Base-by-base conservation (phyloP, 805 yeast species). In the Wickerhamomyces queroliae region DNA sequence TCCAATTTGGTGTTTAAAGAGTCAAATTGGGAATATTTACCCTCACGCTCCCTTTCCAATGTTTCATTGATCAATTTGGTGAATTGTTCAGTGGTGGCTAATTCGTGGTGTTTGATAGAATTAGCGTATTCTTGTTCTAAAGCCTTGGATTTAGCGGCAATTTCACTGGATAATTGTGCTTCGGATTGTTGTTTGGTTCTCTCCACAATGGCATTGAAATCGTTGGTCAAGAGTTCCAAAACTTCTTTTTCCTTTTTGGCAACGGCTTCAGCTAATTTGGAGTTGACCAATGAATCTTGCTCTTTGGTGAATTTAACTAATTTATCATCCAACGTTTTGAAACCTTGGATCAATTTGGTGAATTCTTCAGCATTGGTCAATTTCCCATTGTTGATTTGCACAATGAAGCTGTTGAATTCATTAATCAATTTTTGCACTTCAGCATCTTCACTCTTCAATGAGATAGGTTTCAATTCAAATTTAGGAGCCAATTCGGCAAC, bases 21-120 rank as follows among this genome's bases (percentile, higher is more conserved):
- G 25, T 72, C 71, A 53, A 93, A 70, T 52, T 82, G 71, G 35
- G 83, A 71, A 52, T 90, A 74, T 56, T 93, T 80, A 21, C 89
- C 87, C 46, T 80, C 70, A 64, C 98, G 80, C 69, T 84, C 95
- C 11, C 59, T 46, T 46, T 83, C 90, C 39, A 90, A 73, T 43
- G 73, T 73, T 39, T 74, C 71, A 34, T 70, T 58, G 35, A 88
- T 68, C 41, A 76, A 66, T 38, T 70, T 66, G 45, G 80, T 75
- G 58, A 85, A 79, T 54, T 77, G 79, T 48, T 80, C 74, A 42
- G 87, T 77, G 50, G 83, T 82, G 48, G 78, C 80, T 37, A 80
- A 66, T 52, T 86, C 76, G 41, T 81, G 76, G 56, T 83, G 69
- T 9, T 78, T 67, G 23, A 87, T 72, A 39, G 80, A 80, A 62